Percentiles rank a stretch among this genome's conserved stretches.
Conservation (phyloP, 2,329 filamentous ascomycete species). For the Botrytis pseudocinerea region DNA sequence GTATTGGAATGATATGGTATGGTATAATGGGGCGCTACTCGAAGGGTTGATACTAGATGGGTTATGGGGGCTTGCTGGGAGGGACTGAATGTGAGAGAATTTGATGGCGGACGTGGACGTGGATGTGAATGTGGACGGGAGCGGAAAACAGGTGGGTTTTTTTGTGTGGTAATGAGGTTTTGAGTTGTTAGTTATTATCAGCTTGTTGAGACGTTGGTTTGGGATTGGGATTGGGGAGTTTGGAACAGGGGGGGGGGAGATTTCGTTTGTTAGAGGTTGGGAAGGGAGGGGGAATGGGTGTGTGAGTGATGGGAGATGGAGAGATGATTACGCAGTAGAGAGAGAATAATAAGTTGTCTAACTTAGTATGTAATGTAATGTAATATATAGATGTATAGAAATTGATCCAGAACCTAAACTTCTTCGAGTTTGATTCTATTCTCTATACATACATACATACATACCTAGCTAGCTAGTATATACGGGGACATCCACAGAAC, state of each 20-base stretch:
- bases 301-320: too few relatives aligned
- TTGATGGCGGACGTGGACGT: not conserved
- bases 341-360: not conserved
- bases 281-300: too few relatives aligned
- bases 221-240: not conserved
- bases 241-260: not conserved
- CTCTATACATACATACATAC: too few relatives aligned
- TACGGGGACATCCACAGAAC: too few relatives aligned
- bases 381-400: too few relatives aligned
- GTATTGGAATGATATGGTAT: too few relatives aligned
- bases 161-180: not conserved
- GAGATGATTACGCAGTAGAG: not conserved
- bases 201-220: constrained; percentile 1
- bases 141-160: not conserved
- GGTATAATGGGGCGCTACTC: too few relatives aligned
- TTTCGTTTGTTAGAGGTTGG: not conserved
- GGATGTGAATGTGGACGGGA: not conserved
- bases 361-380: too few relatives aligned
- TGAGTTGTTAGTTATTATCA: constrained; percentile 14
- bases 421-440: not conserved
- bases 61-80: not conserved
- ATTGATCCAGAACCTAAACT: not conserved
- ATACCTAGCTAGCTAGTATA: too few relatives aligned
- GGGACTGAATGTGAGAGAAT: not conserved
- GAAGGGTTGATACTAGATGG: not conserved